Evolutionary conservation across 306 rosid genomes (phyloP), one percentile per base, ranked within the genome.

Genomic region (Carpinus fangiana): DNA sequence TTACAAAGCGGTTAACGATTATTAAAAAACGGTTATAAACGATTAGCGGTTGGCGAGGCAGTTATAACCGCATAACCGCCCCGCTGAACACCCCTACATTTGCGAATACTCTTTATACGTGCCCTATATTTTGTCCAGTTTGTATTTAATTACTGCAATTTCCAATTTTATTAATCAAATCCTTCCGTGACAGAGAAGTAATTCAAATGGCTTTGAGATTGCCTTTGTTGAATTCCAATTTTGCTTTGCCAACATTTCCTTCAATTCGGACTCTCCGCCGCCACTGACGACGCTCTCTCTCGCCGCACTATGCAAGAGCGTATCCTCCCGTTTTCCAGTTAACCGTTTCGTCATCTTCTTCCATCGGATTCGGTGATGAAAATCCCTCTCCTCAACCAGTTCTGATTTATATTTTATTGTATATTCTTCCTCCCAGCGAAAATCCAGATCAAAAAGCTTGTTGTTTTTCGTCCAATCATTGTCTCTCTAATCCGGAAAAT

Each of bases 301-400:
- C 28, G 91, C 96, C 4, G 92, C 94, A 8, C 93, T 80, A 84
- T 96, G 99, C 85, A 96, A 80, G 4, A 78, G 82, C 4, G 89
- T 91, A 52, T 96, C 99, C n/a, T 96, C 99, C 26, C 96, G 87
- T 86, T 93, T 93, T 59, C 99, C 99, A 0, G 99, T 93, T 68
- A 93, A 78, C 76, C 91, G 97, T 80, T 90, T 96, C 3, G 94
- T 86, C 92, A 96, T 96, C 80, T 91, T 96, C 53, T 90, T 93
- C 91, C 96, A 92, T 90, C 77, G 76, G 13, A 48, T 36, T 77
- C 78, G 84, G 17, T 56, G 78, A 23, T 51, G 7, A 52, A 17
- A 43, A 21, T 53, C 69, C 43, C 70, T 26, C 78, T 68, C 50
- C 51, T 55, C 62, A 23, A 55, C 75, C 57, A 55, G 72, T 81